phyloP scores from a whole-genome alignment of 371 early-diverging fungal genomes.

The Nematocida homosporus region DNA sequence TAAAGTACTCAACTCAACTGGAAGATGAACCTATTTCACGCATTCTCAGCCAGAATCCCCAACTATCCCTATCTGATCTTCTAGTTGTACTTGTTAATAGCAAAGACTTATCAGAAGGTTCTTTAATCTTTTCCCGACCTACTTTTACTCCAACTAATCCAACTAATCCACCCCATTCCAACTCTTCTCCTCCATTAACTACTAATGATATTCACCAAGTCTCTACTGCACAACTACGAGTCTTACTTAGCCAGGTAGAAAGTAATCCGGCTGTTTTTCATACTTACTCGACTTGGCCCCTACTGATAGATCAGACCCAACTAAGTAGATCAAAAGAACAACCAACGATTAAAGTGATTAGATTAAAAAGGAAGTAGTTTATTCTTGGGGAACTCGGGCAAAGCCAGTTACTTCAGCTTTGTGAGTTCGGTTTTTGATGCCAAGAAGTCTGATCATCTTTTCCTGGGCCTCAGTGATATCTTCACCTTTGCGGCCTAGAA shows the following conservation, averaged over 20 bases:
- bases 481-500: slow-evolving; percentile 35
- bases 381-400: slow-evolving; percentile 27
- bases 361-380: slow-evolving; percentile 12
- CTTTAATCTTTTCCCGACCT: no score
- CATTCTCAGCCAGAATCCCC: neutral
- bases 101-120: slow-evolving; percentile 31
- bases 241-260: no score
- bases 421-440: slow-evolving; percentile 40
- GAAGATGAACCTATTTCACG: slow-evolving; percentile 37
- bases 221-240: no score
- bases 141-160: no score
- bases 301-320: neutral
- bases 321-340: slow-evolving; percentile 11
- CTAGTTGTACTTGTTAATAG: slow-evolving; percentile 34
- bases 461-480: slow-evolving; percentile 38
- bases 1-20: neutral
- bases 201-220: no score
- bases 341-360: neutral
- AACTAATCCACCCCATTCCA: no score
- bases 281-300: neutral
- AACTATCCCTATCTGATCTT: slow-evolving; percentile 4
- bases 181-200: no score
- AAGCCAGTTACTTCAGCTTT: slow-evolving; percentile 11
- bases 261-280: no score
- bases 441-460: slow-evolving; percentile 35